phyloP scores from a whole-genome alignment of 805 yeast species.

The Metschnikowia bowlesiae region DNA sequence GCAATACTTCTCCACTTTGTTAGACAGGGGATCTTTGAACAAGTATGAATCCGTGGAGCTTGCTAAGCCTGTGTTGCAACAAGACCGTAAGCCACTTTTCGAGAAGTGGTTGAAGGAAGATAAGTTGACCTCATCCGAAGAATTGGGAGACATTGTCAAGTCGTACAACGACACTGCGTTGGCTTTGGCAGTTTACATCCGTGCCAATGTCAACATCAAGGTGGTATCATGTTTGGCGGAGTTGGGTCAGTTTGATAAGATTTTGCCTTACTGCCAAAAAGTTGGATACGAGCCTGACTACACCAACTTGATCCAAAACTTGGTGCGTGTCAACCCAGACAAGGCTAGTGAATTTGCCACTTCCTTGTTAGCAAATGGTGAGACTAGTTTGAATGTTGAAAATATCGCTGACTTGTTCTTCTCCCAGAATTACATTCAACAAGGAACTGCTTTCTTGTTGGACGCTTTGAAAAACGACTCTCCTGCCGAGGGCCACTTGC shows the following conservation, averaged over 20 bases:
- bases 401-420: slow-evolving; percentile 89
- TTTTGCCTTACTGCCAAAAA: slow-evolving; percentile 88
- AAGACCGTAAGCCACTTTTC: slow-evolving; percentile 85
- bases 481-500: slow-evolving; percentile 93
- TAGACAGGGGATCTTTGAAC: slow-evolving; percentile 90
- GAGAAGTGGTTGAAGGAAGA: slow-evolving; percentile 97
- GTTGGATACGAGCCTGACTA: slow-evolving; percentile 87
- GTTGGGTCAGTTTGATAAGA: slow-evolving; percentile 93
- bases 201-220: slow-evolving; percentile 78
- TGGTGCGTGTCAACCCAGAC: slow-evolving; percentile 92
- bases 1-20: slow-evolving; percentile 84
- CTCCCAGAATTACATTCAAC: slow-evolving; percentile 91
- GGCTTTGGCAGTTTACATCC: slow-evolving; percentile 86
- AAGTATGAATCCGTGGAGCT: slow-evolving; percentile 91
- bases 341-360: slow-evolving; percentile 97
- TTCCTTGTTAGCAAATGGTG: slow-evolving; percentile 63
- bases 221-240: slow-evolving; percentile 92
- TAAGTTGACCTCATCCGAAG: slow-evolving; percentile 92
- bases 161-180: slow-evolving; percentile 73
- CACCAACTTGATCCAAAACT: slow-evolving; percentile 81
- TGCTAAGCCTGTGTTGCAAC: slow-evolving; percentile 92
- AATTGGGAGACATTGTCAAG: slow-evolving; percentile 92
- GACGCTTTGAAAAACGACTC: slow-evolving; percentile 93
- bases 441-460: slow-evolving; percentile 93
- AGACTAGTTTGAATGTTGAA: slow-evolving; percentile 69